Evolutionary conservation across 352 stramenopile genomes (phyloP).

Genomic region (Phytophthora hibernalis): DNA sequence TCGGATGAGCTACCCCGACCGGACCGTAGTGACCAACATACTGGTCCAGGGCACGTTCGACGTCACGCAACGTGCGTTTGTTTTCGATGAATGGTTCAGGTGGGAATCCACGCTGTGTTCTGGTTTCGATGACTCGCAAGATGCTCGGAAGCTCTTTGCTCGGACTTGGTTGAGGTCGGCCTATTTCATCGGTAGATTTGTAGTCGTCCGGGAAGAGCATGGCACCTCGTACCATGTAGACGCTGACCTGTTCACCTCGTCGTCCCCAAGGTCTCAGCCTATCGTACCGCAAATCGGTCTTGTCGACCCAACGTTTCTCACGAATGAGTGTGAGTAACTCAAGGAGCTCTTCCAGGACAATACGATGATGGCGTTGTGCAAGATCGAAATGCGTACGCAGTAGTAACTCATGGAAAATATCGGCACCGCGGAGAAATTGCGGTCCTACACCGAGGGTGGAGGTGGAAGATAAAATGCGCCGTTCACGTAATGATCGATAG

Average conservation of each 20-base stretch:
- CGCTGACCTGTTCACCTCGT: conserved; percentile 50
- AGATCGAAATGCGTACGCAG: conserved; percentile 59
- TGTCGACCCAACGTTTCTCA: conserved; percentile 75
- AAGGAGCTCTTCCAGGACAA: conserved; percentile 61
- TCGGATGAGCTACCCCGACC: conserved; percentile 60
- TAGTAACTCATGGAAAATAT: conserved; percentile 64
- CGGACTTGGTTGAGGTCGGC: conserved; percentile 19
- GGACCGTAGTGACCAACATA: conserved; percentile 72
- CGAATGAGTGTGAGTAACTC: conserved; percentile 63
- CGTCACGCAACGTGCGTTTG: conserved; percentile 34
- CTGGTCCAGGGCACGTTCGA: conserved; percentile 62
- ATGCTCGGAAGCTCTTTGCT: conserved; percentile 58
- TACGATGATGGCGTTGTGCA: conserved; percentile 58
- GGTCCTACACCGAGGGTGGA: conserved; percentile 20
- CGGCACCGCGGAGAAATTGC: conserved; percentile 51
- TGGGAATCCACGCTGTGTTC: conserved; percentile 72
- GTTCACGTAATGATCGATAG: conserved; percentile 72
- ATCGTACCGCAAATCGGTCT: conserved; percentile 78
- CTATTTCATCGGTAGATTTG: conserved; percentile 35
- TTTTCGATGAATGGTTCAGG: conserved; percentile 64
- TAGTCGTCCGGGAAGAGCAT: conserved; percentile 58
- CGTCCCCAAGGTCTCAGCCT: conserved; percentile 70
- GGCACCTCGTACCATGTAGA: conserved; percentile 55
- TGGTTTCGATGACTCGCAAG: conserved; percentile 65
- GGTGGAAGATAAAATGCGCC: conserved; percentile 68